These are phyloP conservation scores for Clonostachys chloroleuca DNA, from an alignment of 2,329 filamentous ascomycete species.

Conservation along the genomic window DNA sequence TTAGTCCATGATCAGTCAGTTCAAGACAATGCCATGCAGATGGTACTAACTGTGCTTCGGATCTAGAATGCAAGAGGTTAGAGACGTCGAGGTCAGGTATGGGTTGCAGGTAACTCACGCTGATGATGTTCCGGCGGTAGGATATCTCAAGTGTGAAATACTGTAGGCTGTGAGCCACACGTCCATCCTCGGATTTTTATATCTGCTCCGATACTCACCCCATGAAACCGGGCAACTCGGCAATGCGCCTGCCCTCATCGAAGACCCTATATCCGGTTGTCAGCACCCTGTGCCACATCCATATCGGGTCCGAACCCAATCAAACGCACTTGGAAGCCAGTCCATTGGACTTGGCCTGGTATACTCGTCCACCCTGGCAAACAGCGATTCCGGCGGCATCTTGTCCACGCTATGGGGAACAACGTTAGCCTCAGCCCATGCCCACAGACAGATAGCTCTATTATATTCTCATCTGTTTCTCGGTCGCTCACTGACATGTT, in stretches of 20 bases:
- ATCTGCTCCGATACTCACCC: conserved; percentile 30
- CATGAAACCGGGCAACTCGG: conserved; percentile 66
- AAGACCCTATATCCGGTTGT: conserved; percentile 58
- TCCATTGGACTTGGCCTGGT: conserved; percentile 86
- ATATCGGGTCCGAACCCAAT: not conserved
- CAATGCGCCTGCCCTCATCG: conserved; percentile 68
- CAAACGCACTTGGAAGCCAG: conserved; percentile 65
- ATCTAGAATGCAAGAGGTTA: conserved; percentile 45
- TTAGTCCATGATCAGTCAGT: not conserved
- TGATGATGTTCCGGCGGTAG: conserved; percentile 76
- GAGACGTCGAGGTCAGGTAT: not conserved
- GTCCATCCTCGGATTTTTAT: too few species aligned
- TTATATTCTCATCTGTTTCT: not conserved
- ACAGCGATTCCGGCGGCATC: conserved; percentile 85
- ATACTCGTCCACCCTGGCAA: conserved; percentile 74
- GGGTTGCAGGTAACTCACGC: conserved; percentile 15
- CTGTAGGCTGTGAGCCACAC: not conserved
- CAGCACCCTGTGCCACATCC: not conserved
- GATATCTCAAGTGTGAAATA: conserved; percentile 72
- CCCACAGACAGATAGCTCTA: too few species aligned
- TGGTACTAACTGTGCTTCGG: conserved; percentile 43
- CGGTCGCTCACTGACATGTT: conserved; percentile 30
- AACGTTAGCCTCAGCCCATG: not conserved
- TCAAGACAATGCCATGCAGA: not conserved
- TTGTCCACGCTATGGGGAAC: conserved; percentile 59